Conservation (phyloP, 108 stramenopile genomes). For the Cylindrotheca closterium region DNA sequence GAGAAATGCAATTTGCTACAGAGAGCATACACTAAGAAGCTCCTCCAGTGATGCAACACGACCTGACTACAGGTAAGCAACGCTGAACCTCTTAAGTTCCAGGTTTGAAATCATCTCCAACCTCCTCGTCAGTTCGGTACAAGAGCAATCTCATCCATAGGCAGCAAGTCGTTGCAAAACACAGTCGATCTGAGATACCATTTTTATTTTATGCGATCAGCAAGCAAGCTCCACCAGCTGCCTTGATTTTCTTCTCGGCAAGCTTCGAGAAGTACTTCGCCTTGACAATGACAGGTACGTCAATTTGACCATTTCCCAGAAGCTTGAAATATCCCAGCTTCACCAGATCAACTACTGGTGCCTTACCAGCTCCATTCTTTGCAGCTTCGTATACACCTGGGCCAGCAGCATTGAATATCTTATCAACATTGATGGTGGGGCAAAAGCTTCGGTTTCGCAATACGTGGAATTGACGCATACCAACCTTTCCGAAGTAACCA, state of each 20-base stretch:
- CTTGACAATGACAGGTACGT: conserved; percentile 98
- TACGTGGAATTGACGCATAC: conserved; percentile 98
- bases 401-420: conserved; percentile 95
- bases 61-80: too few species aligned
- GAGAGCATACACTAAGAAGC: too few species aligned
- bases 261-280: conserved; percentile 98
- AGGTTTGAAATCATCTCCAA: too few species aligned
- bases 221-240: conserved; percentile 97
- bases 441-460: conserved; percentile 92
- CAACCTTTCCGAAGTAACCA: conserved; percentile 99
- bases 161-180: too few species aligned
- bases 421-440: conserved; percentile 97
- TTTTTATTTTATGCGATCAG: conserved; percentile 63
- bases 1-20: too few species aligned
- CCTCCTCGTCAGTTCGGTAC: too few species aligned
- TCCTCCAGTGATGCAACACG: too few species aligned
- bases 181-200: too few species aligned
- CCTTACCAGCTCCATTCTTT: conserved; percentile 93
- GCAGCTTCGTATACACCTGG: conserved; percentile 96
- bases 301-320: conserved; percentile 96
- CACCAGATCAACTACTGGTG: conserved; percentile 98
- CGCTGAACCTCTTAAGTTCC: too few species aligned
- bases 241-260: conserved; percentile 99
- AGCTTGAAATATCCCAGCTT: conserved; percentile 98
- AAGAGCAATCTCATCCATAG: too few species aligned